phyloP scores from a whole-genome alignment of 805 yeast genomes.

The Ogataea pini region DNA sequence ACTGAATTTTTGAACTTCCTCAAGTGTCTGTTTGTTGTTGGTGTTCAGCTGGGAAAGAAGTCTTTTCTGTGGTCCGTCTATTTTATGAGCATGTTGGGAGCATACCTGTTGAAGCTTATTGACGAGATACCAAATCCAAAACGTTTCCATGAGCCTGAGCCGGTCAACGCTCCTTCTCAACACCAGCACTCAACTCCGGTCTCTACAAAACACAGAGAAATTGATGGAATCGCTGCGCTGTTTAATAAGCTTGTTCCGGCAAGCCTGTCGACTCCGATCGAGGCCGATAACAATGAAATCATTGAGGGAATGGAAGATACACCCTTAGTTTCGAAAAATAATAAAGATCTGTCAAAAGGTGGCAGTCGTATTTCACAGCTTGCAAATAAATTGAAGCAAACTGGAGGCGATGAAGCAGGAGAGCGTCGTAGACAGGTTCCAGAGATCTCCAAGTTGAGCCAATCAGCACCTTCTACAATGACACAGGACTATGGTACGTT shows the following conservation, averaged over 20 bases:
- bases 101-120: conserved; percentile 17
- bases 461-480: background rate
- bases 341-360: conserved; percentile 1
- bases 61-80: conserved; percentile 28
- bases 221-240: conserved; percentile 16
- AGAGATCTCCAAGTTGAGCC: background rate
- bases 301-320: conserved; percentile 16
- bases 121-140: conserved; percentile 31
- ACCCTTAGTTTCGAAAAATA: conserved; percentile 12
- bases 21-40: conserved; percentile 22
- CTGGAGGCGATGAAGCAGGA: background rate
- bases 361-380: conserved; percentile 18
- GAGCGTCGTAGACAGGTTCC: background rate
- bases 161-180: too few relatives aligned
- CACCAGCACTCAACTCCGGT: conserved; percentile 15
- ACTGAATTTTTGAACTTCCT: conserved; percentile 29
- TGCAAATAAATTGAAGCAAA: conserved; percentile 17
- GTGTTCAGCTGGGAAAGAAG: conserved; percentile 25
- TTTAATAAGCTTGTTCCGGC: conserved; percentile 24
- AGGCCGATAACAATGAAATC: conserved; percentile 4
- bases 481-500: conserved; percentile 31
- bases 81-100: conserved; percentile 19
- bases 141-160: conserved; percentile 8
- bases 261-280: conserved; percentile 26
- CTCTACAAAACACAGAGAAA: conserved; percentile 8